phyloP scores from a whole-genome alignment of 192 early-diverging fungal species.

The Gaertneriomyces semiglobifer region DNA sequence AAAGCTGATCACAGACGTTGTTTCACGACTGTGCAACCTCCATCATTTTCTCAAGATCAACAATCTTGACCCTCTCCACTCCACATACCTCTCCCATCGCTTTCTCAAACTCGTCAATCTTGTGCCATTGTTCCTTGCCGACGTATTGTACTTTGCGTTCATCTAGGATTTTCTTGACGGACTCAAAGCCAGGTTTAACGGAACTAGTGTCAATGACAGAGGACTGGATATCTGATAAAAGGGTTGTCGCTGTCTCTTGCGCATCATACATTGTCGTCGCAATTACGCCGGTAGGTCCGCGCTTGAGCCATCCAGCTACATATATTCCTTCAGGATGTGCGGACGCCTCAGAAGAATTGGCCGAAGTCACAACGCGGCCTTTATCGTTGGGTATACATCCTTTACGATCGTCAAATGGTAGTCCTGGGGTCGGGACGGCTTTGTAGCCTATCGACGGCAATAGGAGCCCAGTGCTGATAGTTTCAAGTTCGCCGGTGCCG shows the following conservation, averaged over 20 bases:
- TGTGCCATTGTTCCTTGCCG: conserved; percentile 76
- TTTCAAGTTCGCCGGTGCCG: conserved; percentile 57
- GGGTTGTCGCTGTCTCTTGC: conserved; percentile 79
- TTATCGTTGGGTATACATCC: conserved; percentile 75
- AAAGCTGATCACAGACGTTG: no score
- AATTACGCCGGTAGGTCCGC: conserved; percentile 89
- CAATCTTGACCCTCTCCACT: conserved; percentile 83
- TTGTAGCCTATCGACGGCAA: conserved; percentile 87
- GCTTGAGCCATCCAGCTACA: conserved; percentile 92
- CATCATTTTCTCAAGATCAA: conserved; percentile 28
- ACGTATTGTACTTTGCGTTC: conserved; percentile 39
- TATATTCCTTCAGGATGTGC: conserved; percentile 67
- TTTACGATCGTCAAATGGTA: conserved; percentile 72
- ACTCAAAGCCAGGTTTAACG: conserved; percentile 7
- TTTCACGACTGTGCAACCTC: background rate
- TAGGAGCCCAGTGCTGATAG: conserved; percentile 63
- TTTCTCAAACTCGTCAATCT: conserved; percentile 72
- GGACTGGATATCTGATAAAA: conserved; percentile 49
- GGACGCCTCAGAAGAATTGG: conserved; percentile 3
- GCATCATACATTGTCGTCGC: conserved; percentile 93
- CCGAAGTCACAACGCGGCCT: conserved; percentile 63
- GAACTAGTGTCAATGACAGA: conserved; percentile 4
- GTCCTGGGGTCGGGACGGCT: conserved; percentile 60
- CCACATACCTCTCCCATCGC: conserved; percentile 55
- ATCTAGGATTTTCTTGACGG: conserved; percentile 15